phyloP scores from a whole-genome alignment of 2,329 filamentous ascomycete species.

The Colletotrichum limetticola region DNA sequence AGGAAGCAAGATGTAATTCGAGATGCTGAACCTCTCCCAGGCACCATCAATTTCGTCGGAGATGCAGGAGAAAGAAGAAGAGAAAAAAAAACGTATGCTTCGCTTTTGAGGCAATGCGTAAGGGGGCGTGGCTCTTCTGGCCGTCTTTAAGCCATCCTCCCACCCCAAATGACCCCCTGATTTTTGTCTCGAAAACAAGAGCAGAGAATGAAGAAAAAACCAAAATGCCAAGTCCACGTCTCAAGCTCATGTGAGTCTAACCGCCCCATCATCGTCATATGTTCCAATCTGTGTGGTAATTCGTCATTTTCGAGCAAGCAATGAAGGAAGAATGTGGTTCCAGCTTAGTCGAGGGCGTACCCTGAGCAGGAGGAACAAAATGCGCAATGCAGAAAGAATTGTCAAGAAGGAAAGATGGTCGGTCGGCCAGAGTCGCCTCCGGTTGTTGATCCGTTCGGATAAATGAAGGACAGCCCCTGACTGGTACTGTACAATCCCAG shows the following conservation, averaged over 20 bases:
- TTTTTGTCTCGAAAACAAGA: not conserved
- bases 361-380: not conserved
- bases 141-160: not conserved
- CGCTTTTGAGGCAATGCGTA: conserved; percentile 19
- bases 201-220: not conserved
- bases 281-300: conserved; percentile 28
- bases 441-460: conserved; percentile 14
- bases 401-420: conserved; percentile 19
- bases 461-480: not conserved
- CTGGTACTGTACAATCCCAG: conserved; percentile 36
- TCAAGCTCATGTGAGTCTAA: conserved; percentile 24
- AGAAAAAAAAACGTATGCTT: not conserved
- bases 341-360: not conserved
- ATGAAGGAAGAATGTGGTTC: not conserved
- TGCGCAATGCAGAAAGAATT: not conserved
- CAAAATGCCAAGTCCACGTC: not conserved
- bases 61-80: conserved; percentile 7
- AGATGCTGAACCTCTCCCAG: not conserved
- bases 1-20: not conserved
- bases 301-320: not conserved
- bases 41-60: not conserved
- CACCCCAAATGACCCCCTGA: not conserved
- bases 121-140: not conserved
- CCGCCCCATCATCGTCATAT: conserved; percentile 25
- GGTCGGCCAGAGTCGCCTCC: conserved; percentile 30